Evolutionary conservation across 495 filamentous ascomycete species (phyloP).

Genomic region (Trichoderma erinaceum): DNA sequence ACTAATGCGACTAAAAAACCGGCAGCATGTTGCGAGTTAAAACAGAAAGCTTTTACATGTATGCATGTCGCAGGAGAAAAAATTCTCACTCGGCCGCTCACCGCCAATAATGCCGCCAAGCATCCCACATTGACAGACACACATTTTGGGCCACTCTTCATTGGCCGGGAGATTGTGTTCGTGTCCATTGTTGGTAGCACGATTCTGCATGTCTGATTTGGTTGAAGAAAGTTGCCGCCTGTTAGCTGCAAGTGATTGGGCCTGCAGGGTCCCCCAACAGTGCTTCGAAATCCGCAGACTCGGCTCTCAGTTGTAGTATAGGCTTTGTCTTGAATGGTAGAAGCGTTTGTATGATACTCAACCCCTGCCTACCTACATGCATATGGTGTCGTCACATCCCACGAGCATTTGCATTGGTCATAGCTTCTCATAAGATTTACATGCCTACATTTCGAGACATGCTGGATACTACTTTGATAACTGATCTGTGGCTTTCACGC

Average conservation of each 20-base stretch:
- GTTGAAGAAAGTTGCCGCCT: background rate
- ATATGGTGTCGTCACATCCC: background rate
- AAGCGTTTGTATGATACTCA: no score
- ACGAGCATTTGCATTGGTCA: background rate
- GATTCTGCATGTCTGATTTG: no score
- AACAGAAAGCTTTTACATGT: background rate
- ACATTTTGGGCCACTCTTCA: background rate
- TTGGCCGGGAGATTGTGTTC: background rate
- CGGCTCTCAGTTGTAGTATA: background rate
- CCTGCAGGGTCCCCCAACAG: background rate
- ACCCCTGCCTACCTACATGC: background rate
- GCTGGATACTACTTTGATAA: no score
- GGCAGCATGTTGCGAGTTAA: no score
- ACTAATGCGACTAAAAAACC: background rate
- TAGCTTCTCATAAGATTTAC: background rate
- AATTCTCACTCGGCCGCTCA: background rate
- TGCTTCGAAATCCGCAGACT: background rate
- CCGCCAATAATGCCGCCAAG: conserved; percentile 7
- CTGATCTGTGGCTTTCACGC: no score
- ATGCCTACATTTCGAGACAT: no score
- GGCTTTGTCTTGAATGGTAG: background rate
- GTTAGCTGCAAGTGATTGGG: background rate
- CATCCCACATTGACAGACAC: background rate
- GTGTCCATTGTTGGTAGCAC: background rate
- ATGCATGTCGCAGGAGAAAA: no score